phyloP scores from a whole-genome alignment of 768 basidiomycete species.

The Ramaria rubella region DNA sequence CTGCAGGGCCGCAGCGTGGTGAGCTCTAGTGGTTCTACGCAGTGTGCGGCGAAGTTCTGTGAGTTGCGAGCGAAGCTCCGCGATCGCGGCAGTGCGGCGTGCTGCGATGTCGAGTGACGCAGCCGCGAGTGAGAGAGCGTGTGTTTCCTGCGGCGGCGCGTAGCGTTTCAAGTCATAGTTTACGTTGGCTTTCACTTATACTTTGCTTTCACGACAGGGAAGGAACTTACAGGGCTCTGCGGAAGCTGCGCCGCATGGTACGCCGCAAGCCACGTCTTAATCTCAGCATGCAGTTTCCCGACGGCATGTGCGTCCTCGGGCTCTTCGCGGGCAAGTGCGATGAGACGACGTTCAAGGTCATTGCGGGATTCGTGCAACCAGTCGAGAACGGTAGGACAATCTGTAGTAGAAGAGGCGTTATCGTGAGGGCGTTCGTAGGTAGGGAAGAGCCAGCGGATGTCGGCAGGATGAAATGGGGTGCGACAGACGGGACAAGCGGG shows the following conservation, averaged over 20 bases:
- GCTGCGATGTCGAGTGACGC: no score
- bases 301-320: not conserved
- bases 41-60: no score
- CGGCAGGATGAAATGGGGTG: not conserved
- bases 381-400: not conserved
- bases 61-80: no score
- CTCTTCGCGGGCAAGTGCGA: not conserved
- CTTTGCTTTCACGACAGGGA: no score
- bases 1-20: no score
- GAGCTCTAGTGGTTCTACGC: no score
- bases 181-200: not conserved
- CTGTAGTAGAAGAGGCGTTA: not conserved
- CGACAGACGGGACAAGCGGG: not conserved
- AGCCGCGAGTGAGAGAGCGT: no score
- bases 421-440: not conserved
- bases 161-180: not conserved
- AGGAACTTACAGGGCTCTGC: not conserved
- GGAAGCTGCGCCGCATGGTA: not conserved
- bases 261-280: not conserved
- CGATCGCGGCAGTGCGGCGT: no score
- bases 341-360: not conserved
- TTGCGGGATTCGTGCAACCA: not conserved
- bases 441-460: not conserved
- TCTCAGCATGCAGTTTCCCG: not conserved
- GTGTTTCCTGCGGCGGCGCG: no score